Evolutionary conservation across 768 basidiomycete species (phyloP).

Genomic region (Paxillus involutus): DNA sequence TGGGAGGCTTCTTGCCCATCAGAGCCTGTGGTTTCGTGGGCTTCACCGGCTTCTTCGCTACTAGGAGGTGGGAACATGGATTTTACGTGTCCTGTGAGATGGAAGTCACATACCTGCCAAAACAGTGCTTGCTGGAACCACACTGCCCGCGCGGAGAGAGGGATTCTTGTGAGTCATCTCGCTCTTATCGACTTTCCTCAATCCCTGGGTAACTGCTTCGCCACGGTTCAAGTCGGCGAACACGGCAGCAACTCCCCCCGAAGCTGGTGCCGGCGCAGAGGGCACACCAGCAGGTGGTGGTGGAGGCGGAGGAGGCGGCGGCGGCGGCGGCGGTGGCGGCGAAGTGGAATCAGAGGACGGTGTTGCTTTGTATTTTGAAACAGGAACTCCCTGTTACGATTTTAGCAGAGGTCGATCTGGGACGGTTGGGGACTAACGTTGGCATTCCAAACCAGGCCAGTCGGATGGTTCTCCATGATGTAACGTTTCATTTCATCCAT

Average conservation of each 20-base stretch:
- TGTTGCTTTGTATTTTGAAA: conserved; percentile 51
- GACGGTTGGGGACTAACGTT: conserved; percentile 46
- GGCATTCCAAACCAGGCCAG: conserved; percentile 87
- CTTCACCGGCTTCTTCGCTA: conserved; percentile 65
- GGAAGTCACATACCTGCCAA: conserved; percentile 33
- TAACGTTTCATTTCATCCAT: conserved; percentile 83
- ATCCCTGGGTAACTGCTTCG: conserved; percentile 82
- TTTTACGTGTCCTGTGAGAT: not conserved
- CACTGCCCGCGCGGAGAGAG: conserved; percentile 57
- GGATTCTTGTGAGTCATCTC: conserved; percentile 99
- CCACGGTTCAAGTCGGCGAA: conserved; percentile 92
- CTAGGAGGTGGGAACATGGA: conserved; percentile 17
- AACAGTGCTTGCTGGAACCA: conserved; percentile 46
- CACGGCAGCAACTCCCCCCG: conserved; percentile 70
- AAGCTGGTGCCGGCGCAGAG: conserved; percentile 43
- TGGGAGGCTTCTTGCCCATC: conserved; percentile 88
- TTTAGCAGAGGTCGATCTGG: not conserved
- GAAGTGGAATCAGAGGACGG: conserved; percentile 26
- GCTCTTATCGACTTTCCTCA: conserved; percentile 93
- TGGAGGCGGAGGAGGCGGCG: conserved; percentile 29
- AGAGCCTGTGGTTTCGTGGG: conserved; percentile 84
- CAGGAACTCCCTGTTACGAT: conserved; percentile 50
- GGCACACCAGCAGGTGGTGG: conserved; percentile 39
- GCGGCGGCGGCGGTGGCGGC: conserved; percentile 45
- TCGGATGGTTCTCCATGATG: conserved; percentile 80